These are phyloP conservation scores for Macrolepiota dolichaula DNA, from an alignment of 768 basidiomycete species.

Conservation along the genomic window DNA sequence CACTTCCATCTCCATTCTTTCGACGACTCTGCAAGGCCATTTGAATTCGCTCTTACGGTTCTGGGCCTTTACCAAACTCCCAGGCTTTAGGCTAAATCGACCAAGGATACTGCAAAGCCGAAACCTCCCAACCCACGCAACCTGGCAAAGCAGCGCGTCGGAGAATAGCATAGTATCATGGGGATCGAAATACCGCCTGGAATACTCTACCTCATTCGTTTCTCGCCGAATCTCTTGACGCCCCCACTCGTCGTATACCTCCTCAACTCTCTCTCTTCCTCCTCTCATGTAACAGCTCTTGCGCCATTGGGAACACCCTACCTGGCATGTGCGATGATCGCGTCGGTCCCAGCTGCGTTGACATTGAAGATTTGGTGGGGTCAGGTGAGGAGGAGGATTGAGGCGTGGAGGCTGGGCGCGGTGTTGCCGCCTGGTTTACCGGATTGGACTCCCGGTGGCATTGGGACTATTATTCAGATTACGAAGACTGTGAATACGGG, in stretches of 20 bases:
- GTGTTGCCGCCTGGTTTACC: constrained; percentile 16
- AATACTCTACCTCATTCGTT: constrained; percentile 20
- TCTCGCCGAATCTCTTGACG: constrained; percentile 16
- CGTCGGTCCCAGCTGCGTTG: constrained; percentile 19
- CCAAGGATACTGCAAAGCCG: not conserved
- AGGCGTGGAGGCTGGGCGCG: constrained; percentile 19
- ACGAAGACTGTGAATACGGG: constrained; percentile 22
- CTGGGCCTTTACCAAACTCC: no score
- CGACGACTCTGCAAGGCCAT: no score
- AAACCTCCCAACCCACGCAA: not conserved
- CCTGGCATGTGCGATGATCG: constrained; percentile 12
- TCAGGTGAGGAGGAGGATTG: constrained; percentile 13
- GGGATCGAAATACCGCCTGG: constrained; percentile 21
- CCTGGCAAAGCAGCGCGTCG: no score
- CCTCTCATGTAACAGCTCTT: not conserved
- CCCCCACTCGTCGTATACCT: constrained; percentile 19
- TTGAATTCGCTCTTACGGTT: no score
- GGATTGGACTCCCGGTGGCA: constrained; percentile 19
- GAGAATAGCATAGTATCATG: no score
- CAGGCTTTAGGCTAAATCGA: no score
- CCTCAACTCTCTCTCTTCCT: constrained; percentile 7
- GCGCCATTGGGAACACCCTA: not conserved
- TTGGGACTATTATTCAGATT: constrained; percentile 12
- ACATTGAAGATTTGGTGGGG: constrained; percentile 13
- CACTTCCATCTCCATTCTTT: no score